A percentile compares a stretch with the other conserved stretches of the same genome.
Conservation (phyloP, 768 basidiomycete genomes). For the Phlebiopsis gigantea region DNA sequence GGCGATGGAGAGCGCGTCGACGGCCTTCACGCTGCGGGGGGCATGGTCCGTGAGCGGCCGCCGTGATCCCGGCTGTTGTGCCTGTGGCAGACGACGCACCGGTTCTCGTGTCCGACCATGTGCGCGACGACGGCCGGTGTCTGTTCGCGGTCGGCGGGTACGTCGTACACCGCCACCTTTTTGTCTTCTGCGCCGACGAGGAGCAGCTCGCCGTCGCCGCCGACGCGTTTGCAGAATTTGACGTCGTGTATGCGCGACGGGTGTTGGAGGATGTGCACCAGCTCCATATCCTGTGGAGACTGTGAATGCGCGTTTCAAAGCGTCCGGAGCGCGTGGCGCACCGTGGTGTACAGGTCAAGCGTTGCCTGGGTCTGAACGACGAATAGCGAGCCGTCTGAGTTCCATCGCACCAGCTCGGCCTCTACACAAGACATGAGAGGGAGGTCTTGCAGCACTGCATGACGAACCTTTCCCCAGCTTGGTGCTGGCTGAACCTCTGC, state of each 20-base stretch:
- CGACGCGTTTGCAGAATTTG: constrained; percentile 61
- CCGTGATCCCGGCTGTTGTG: neutral
- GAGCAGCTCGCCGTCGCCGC: constrained; percentile 59
- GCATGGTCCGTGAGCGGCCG: neutral
- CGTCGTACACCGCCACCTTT: constrained; percentile 72
- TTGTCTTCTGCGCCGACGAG: constrained; percentile 89
- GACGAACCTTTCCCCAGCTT: constrained; percentile 80
- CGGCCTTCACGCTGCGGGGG: constrained; percentile 65
- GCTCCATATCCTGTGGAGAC: constrained; percentile 62
- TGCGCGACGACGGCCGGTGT: constrained; percentile 60
- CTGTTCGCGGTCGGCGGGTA: constrained; percentile 39
- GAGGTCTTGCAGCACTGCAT: neutral
- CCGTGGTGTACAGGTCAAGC: constrained; percentile 82
- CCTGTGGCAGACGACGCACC: constrained; percentile 43
- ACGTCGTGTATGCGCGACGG: constrained; percentile 82
- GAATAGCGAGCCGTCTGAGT: constrained; percentile 69
- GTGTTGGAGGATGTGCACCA: constrained; percentile 69
- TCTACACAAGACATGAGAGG: constrained; percentile 40
- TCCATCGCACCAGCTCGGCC: constrained; percentile 91
- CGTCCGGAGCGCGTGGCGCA: constrained; percentile 27
- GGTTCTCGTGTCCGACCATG: constrained; percentile 78
- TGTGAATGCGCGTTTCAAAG: neutral
- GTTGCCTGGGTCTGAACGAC: constrained; percentile 71
- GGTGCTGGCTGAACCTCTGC: constrained; percentile 82
- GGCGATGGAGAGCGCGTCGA: constrained; percentile 61